Evolutionary conservation across 192 early-diverging fungal species (phyloP).

Genomic region (Backusella macrospora): DNA sequence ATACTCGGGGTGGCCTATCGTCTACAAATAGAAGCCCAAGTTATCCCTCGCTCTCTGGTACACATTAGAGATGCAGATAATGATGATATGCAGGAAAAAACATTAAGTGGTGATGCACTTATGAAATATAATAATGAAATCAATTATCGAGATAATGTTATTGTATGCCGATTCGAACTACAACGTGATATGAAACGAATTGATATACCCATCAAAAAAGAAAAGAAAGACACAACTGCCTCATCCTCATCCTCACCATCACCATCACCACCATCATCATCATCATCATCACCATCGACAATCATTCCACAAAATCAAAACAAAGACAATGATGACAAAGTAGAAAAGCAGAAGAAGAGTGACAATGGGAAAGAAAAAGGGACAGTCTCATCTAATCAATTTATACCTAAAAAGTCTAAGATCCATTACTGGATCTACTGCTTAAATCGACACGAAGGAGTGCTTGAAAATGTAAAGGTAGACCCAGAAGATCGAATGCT

Average conservation of each 20-base stretch:
- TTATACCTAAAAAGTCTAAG: slow-evolving; percentile 16
- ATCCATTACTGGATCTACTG: slow-evolving; percentile 38
- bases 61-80: not conserved
- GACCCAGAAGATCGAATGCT: slow-evolving; percentile 40
- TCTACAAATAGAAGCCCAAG: slow-evolving; percentile 31
- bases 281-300: too few species aligned
- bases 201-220: not conserved
- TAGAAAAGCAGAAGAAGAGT: not conserved
- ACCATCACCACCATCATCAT: too few species aligned
- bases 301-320: not conserved
- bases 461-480: slow-evolving; percentile 14
- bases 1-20: slow-evolving; percentile 33
- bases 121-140: not conserved
- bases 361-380: not conserved
- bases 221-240: not conserved
- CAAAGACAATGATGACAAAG: not conserved
- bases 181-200: not conserved
- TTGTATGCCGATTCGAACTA: not conserved
- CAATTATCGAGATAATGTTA: not conserved
- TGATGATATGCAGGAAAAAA: not conserved
- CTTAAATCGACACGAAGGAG: slow-evolving; percentile 27
- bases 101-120: not conserved
- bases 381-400: not conserved
- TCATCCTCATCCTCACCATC: not conserved
- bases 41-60: slow-evolving; percentile 12